These are phyloP conservation scores for Hibiscus syriacus DNA, from an alignment of 345 rosid genomes.

Conservation along the genomic window DNA sequence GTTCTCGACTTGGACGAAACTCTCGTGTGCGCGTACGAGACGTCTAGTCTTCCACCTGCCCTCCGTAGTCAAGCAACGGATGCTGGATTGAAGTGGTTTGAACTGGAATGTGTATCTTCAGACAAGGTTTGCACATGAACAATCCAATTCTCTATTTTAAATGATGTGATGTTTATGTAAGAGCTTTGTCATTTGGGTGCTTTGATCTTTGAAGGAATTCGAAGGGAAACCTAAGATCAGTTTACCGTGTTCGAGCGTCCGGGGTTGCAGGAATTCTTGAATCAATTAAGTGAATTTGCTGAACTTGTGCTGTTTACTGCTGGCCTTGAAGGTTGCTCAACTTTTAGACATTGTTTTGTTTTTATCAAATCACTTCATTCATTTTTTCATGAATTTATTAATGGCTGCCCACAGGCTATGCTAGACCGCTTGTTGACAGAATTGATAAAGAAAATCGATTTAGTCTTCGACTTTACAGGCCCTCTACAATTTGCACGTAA, in stretches of 20 bases:
- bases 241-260: conserved; percentile 90
- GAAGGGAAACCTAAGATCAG: conserved; percentile 74
- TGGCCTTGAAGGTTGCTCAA: conserved; percentile 81
- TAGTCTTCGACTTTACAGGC: conserved; percentile 75
- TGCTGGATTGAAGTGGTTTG: conserved; percentile 83
- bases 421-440: conserved; percentile 86
- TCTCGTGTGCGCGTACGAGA: conserved; percentile 87
- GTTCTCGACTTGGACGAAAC: conserved; percentile 99
- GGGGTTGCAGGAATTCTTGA: conserved; percentile 74
- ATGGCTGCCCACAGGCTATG: conserved; percentile 57
- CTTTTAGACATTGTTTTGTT: conserved; percentile 2
- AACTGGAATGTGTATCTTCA: conserved; percentile 78
- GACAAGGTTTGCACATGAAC: conserved; percentile 62
- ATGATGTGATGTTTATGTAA: not conserved
- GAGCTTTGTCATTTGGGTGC: conserved; percentile 25
- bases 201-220: conserved; percentile 46
- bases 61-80: conserved; percentile 63
- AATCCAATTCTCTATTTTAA: not conserved
- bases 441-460: conserved; percentile 69
- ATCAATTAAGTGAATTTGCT: conserved; percentile 61
- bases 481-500: conserved; percentile 95
- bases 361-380: not conserved
- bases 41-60: conserved; percentile 61
- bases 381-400: not conserved
- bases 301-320: conserved; percentile 90